These are phyloP conservation scores for Zymoseptoria tritici DNA, from an alignment of 2,329 filamentous ascomycete genomes.

Conservation along the genomic window DNA sequence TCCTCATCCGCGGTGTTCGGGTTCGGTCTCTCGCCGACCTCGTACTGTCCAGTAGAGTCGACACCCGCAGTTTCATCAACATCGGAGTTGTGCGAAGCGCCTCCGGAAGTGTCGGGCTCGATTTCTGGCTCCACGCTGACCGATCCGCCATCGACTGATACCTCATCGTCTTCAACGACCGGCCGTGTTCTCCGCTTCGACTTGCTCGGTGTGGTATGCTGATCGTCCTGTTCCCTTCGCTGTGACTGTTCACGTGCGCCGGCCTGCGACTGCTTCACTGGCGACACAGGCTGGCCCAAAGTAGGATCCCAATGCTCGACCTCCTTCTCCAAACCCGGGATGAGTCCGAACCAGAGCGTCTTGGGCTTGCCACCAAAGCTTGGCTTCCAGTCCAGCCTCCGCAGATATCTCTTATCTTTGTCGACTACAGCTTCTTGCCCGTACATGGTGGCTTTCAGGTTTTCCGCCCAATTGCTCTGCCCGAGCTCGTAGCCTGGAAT, in stretches of 20 bases:
- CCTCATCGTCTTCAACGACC: not conserved
- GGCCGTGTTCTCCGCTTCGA: not conserved
- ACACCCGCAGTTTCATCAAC: not conserved
- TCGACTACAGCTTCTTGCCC: not conserved
- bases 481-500: slow-evolving; percentile 18
- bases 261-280: not conserved
- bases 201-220: not conserved
- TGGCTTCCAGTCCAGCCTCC: not conserved
- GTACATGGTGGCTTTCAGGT: slow-evolving; percentile 9
- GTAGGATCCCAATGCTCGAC: slow-evolving; percentile 21
- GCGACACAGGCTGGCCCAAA: slow-evolving; percentile 15
- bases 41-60: not conserved
- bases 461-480: slow-evolving; percentile 13
- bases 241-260: not conserved
- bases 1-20: not conserved
- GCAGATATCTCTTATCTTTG: not conserved
- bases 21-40: not conserved
- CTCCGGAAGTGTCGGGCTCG: not conserved
- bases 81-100: not conserved
- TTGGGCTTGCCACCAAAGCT: slow-evolving; percentile 2
- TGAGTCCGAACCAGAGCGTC: slow-evolving; percentile 14
- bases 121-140: not conserved
- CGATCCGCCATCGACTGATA: not conserved
- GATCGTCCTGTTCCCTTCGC: not conserved
- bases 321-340: slow-evolving; percentile 13